Conservation (phyloP, 1,139 yeast species). For the Diutina mesorugosa region DNA sequence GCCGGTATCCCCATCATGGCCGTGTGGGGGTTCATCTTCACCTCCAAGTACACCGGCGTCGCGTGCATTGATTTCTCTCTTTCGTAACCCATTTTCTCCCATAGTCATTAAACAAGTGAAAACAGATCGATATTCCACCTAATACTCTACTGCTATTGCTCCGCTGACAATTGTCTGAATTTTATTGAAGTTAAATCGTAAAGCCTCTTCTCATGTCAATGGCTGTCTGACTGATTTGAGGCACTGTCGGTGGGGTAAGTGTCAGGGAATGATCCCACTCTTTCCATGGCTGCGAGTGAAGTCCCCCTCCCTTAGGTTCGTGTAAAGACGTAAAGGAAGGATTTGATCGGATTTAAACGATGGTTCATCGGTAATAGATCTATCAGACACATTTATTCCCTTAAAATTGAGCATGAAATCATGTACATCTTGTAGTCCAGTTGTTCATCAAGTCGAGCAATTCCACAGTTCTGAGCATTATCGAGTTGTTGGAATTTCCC, state of each 20-base stretch:
- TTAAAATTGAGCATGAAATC: no score
- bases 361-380: background rate
- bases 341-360: no score
- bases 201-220: background rate
- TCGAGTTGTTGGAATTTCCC: no score
- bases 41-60: background rate
- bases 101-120: background rate
- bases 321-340: no score
- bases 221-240: background rate
- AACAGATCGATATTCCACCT: no score
- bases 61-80: background rate
- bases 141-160: no score
- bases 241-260: no score
- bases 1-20: conserved; percentile 52
- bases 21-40: conserved; percentile 23
- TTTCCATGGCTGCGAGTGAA: background rate
- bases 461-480: no score
- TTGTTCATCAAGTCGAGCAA: no score
- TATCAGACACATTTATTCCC: background rate
- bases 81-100: background rate
- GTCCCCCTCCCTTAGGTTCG: no score
- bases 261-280: background rate
- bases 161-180: no score
- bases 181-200: background rate
- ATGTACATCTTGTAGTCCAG: no score